phyloP scores from a whole-genome alignment of 345 rosid genomes.

The Orychophragmus violaceus region DNA sequence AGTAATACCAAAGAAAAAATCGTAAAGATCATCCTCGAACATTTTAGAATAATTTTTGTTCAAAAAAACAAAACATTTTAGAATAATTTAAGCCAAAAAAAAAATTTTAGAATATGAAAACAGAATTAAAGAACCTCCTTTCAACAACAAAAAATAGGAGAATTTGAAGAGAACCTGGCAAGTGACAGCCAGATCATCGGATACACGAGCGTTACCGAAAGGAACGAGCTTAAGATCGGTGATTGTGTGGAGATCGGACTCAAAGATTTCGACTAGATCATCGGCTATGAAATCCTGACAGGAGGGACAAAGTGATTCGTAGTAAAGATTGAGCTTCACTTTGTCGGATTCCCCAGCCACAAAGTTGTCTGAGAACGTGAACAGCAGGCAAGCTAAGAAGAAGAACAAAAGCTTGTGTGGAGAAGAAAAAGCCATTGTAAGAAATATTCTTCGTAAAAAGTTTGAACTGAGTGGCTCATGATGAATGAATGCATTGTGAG shows the following conservation, averaged over 20 bases:
- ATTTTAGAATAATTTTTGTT: too few relatives aligned
- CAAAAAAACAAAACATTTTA: too few relatives aligned
- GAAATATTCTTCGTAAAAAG: neutral
- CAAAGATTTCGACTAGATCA: slow-evolving; percentile 25
- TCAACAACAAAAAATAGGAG: neutral
- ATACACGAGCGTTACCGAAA: slow-evolving; percentile 39
- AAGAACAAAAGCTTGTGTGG: neutral
- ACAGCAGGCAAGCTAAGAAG: neutral
- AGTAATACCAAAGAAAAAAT: too few relatives aligned
- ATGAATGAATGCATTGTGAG: neutral
- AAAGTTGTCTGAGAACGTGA: neutral
- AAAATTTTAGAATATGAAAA: too few relatives aligned
- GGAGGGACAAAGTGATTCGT: slow-evolving; percentile 41
- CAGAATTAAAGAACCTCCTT: neutral
- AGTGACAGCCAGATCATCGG: slow-evolving; percentile 12
- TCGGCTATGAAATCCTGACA: slow-evolving; percentile 36
- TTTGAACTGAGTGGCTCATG: neutral
- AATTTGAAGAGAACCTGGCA: too few relatives aligned
- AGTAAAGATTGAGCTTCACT: too few relatives aligned
- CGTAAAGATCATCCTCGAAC: too few relatives aligned
- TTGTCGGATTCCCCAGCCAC: slow-evolving; percentile 3
- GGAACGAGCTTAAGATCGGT: slow-evolving; percentile 48
- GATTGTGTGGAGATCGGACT: slow-evolving; percentile 26
- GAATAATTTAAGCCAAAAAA: too few relatives aligned
- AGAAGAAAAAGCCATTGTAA: slow-evolving; percentile 3